Conservation (phyloP, 208 protist genomes). For the Trypanosoma brucei region DNA sequence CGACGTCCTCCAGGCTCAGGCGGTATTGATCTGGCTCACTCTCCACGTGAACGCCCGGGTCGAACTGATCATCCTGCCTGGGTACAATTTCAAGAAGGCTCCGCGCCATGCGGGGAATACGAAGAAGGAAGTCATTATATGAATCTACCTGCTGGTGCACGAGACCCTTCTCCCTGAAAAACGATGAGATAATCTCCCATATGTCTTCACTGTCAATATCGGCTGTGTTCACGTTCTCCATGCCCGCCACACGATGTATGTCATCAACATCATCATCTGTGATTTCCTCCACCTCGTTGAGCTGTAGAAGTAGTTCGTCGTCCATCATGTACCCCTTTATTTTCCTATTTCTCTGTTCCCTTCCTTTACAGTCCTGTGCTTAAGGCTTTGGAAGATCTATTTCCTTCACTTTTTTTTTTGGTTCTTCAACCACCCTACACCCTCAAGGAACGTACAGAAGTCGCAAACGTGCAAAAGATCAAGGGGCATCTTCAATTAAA, state of each 20-base stretch:
- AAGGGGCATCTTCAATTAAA: no score
- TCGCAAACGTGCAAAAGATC: no score
- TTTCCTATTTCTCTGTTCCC: no score
- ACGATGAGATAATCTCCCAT: constrained; percentile 97
- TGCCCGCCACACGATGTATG: neutral
- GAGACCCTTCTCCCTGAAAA: constrained; percentile 97
- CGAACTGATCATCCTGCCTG: constrained; percentile 79
- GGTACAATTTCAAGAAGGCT: constrained; percentile 61
- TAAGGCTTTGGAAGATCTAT: no score
- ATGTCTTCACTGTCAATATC: constrained; percentile 91
- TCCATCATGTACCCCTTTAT: constrained; percentile 30
- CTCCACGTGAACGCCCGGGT: constrained; percentile 43
- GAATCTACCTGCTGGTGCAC: constrained; percentile 99
- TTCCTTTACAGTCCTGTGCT: no score
- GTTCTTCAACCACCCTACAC: no score
- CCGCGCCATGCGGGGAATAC: constrained; percentile 77
- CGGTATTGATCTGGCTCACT: constrained; percentile 61
- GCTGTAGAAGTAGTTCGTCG: constrained; percentile 71
- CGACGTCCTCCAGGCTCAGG: constrained; percentile 74
- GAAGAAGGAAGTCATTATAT: constrained; percentile 97
- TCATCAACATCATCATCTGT: constrained; percentile 22
- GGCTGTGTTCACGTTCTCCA: constrained; percentile 16
- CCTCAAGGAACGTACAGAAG: no score
- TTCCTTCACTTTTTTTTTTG: no score
- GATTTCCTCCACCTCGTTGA: constrained; percentile 54